Base-by-base conservation (phyloP, 371 early-diverging fungal species). In the Ordospora colligata region DNA sequence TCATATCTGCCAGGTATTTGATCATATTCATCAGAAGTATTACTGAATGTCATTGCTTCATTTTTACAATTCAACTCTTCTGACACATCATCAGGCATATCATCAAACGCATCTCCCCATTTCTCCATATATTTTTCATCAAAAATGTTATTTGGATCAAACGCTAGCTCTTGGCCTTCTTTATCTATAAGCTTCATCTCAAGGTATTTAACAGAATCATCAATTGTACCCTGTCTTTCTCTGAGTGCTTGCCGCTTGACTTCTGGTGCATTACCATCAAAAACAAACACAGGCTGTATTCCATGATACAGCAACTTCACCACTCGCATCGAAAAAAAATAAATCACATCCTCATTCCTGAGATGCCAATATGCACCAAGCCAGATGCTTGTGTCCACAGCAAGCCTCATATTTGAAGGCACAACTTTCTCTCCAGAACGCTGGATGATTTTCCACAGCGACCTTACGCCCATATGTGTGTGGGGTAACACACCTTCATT, bases 281-380 rank as follows among this genome's bases (percentile, higher is more conserved):
- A 94, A 12, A 94, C 92, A 88, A 94, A 93, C 0, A 96, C 88
- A 2, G 95, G 96, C 63, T 87, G 88, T 46, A 96, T 89, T 17
- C 90, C 90, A 82, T 88, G 90, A 81, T 89, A 92, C 19, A 97
- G 81, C 0, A 97, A 85, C 84, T 95, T 95, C 81, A 92, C 90
- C 21, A 96, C 88, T 63, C 96, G 86, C 45, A 69, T 76, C 11
- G 64, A 62, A 40, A 80, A 25, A 47, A 52, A 52, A 53, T 68
- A 69, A 1, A 65, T n/a, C 10, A 74, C 22, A 19, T 47, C 66
- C 19, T 43, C 65, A 11, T 68, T 52, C 17, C 44, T 22, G 21
- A 76, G 45, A 17, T 51, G 42, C 27, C 58, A 47, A 37, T 69
- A 68, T 19, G 67, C 40, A 32, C 71, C 54, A 21, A 69, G 23